Evolutionary conservation across 1,284 basidiomycete genomes (phyloP), one percentile per base, ranked within the genome.

Genomic region (Fomitopsis palustris): DNA sequence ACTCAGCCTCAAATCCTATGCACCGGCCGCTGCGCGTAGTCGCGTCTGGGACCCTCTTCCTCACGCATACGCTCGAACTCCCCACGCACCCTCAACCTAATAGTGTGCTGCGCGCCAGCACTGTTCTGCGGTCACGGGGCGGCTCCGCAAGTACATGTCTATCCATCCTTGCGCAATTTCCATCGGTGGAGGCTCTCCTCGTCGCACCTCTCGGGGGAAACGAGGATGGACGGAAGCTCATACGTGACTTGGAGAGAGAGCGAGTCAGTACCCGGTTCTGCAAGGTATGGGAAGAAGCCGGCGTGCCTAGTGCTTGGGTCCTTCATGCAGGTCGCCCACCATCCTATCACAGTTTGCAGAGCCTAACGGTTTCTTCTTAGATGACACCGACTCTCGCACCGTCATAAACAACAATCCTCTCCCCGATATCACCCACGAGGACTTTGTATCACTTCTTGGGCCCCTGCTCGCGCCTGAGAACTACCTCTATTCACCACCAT

Each of bases 341-440:
- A 12, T 54, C 47, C 17, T 42, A 14, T 27, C 21, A 31, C n/a
- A 10, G 25, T 21, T 16, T 31, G 54, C 33, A 37, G 25, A 49
- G n/a, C 25, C 55, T 56, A 12, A 56, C 19, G 27, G 25, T 33
- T 16, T 23, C 35, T 51, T 35, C 42, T 19, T 64, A 88, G 87
- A 75, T 43, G 84, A 89, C 63, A 79, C 79, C 47, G 80, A 83
- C 67, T 74, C 80, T 7, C 81, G 82, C 37, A 85, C 88, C 6
- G 85, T 92, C 53, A 83, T 92, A 65, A 91, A 93, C 72, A 90
- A 93, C 71, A 93, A 92, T 66, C 90, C 91, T 2, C 77, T 93
- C 5, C 90, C 90, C 1, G 90, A 93, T 65, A 84, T 92, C 61
- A 87, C 88, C 0, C 90, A 92, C 64, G 90, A 92, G 62, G 90